Evolutionary conservation across 2,329 filamentous ascomycete genomes (phyloP), one percentile per base, ranked within the genome.

Genomic region (Aspergillus sp.): DNA sequence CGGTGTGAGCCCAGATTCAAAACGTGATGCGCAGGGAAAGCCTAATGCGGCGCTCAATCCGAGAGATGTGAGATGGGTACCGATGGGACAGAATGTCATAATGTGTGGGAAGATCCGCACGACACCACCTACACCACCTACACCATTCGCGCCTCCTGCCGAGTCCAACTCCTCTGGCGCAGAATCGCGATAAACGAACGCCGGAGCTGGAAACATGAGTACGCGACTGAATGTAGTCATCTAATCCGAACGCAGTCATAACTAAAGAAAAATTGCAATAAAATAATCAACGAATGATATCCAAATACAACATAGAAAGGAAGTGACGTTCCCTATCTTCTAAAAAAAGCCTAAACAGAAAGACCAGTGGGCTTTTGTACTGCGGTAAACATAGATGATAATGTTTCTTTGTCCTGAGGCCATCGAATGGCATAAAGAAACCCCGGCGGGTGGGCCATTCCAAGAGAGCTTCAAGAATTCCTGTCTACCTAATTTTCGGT

Each of bases 11-110:
- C 93, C 93, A 2, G 79, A 84, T 18, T 80, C 85, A 34, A 82
- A 80, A 41, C 66, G 72, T 3, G 81, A 81, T 55, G 72, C 75
- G 2, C 70, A 80, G 17, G 85, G 83, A 3, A 76, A 77, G 45
- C 80, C 82, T 4, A 74, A 83, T 48, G 81, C 88, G 6, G 86
- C 86, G 1, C 85, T 88, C 15, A 85, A 87, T 63, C 79, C 96
- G 47, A 80, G 76, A 45, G 80, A 87, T 54, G 85, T 91, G 11
- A 82, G 77, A 57, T 96, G 91, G 91, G 81, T 85, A 53, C 89
- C 89, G 34, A 81, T 96, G 59, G 92, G 90, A 3, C 86, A 91
- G 57, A 92, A 96, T 73, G 86, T 92, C 24, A 89, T 96, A 1
- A 80, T 96, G 61, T 95, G 89, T 70, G 91, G 91, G 22, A 83